These are phyloP conservation scores for Penicillium soppii DNA, from an alignment of 495 filamentous ascomycete genomes.

Conservation along the genomic window DNA sequence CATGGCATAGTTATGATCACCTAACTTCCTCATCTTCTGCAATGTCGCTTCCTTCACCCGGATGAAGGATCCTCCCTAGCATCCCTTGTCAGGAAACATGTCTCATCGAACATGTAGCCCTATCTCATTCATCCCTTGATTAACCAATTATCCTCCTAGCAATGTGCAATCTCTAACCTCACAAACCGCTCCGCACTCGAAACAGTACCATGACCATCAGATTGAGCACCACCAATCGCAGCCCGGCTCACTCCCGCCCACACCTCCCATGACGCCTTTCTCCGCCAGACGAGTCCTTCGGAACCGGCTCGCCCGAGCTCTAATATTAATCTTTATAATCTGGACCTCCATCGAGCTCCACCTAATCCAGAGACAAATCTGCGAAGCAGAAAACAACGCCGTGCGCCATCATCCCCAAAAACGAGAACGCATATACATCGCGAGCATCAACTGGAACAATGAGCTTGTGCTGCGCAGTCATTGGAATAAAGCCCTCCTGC, in stretches of 20 bases:
- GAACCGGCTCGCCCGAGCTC: constrained; percentile 20
- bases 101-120: too few relatives aligned
- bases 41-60: too few relatives aligned
- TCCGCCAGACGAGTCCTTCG: constrained; percentile 11
- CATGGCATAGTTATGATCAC: too few relatives aligned
- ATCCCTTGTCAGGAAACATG: too few relatives aligned
- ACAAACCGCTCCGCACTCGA: too few relatives aligned
- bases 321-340: constrained; percentile 19
- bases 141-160: too few relatives aligned
- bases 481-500: constrained; percentile 61
- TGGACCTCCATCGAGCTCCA: constrained; percentile 27
- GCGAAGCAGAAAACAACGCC: constrained; percentile 15
- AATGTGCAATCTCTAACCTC: too few relatives aligned
- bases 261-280: constrained; percentile 13
- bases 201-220: background rate
- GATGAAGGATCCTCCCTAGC: too few relatives aligned
- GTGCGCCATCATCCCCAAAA: constrained; percentile 15
- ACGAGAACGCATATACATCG: constrained; percentile 58
- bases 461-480: constrained; percentile 57
- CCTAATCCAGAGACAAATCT: constrained; percentile 17
- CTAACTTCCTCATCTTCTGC: too few relatives aligned
- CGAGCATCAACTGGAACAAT: constrained; percentile 70
- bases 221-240: background rate
- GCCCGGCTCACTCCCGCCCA: background rate
- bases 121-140: too few relatives aligned